phyloP scores from a whole-genome alignment of 2,329 filamentous ascomycete genomes.

The Chalaropsis ovoidea region DNA sequence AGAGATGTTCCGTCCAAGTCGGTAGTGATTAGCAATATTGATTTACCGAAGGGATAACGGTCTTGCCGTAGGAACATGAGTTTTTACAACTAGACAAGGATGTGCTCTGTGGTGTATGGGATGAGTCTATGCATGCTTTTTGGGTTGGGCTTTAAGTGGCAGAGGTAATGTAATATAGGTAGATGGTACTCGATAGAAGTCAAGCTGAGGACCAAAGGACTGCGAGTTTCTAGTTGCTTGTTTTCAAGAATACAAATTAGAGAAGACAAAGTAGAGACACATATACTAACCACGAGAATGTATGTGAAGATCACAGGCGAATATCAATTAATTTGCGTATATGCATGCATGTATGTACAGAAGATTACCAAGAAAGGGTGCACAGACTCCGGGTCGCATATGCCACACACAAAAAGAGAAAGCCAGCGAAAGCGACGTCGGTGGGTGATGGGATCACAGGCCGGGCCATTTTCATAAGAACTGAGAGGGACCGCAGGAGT shows the following conservation, averaged over 20 bases:
- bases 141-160: neutral
- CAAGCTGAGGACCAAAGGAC: too few relatives aligned
- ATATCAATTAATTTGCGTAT: neutral
- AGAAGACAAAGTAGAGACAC: neutral
- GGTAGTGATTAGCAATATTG: slow-evolving; percentile 10
- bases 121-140: neutral
- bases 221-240: too few relatives aligned
- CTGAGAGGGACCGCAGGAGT: too few relatives aligned
- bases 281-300: neutral
- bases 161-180: neutral
- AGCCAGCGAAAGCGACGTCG: too few relatives aligned
- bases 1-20: neutral
- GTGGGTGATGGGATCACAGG: too few relatives aligned
- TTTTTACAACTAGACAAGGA: neutral
- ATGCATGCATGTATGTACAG: neutral
- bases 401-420: neutral
- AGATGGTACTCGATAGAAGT: neutral
- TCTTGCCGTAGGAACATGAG: slow-evolving; percentile 6
- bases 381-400: too few relatives aligned
- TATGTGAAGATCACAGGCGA: too few relatives aligned
- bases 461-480: too few relatives aligned
- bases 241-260: too few relatives aligned
- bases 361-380: neutral
- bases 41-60: slow-evolving; percentile 12
- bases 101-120: neutral